Base-by-base conservation (phyloP, 495 filamentous ascomycete genomes). In the Aspergillus olivimuriae region DNA sequence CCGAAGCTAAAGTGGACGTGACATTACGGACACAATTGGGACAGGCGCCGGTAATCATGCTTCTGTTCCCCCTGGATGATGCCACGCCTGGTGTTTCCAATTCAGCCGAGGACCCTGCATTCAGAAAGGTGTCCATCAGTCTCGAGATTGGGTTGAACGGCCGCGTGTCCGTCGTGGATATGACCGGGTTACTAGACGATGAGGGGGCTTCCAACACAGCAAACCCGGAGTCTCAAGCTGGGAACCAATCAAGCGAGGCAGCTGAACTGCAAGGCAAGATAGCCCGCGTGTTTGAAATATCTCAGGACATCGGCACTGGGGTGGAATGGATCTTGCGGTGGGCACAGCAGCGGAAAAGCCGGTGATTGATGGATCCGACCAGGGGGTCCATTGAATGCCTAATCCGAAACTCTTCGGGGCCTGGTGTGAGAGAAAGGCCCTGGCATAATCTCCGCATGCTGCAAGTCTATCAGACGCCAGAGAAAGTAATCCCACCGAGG, bases 81-180 rank as follows among this genome's bases (percentile, higher is more conserved):
- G 15, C 52, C 11, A 31, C 31, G 1, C 5, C 50, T 9, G 41
- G 38, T 1, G 26, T 24, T 15, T 24, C 36, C n/a, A 18, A 34
- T 14, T 16, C 43, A n/a, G 19, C 20, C 10, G 26, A 15, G 0
- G 43, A 46, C 4, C 33, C 32, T 42, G 17, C 43, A 3, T 34
- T 53, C 15, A 47, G 47, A 11, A 56, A 58, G 34, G 52, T 65
- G 4, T 64, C 67, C 2, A 53, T 73, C 18, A 61, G 62, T 39
- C 69, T 89, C 21, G 78, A 81, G 50, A 72, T 88, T 18, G 74
- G 75, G 14, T 61, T 76, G 30, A 82, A 84, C 48, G 84, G 80
- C 1, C 66, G 64, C 2, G 69, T 88, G 12, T 60, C 67, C 1
- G 61, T 73, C 3, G 55, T 69, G 20, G 61, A 72, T 15, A 55